Evolutionary conservation across 2,329 filamentous ascomycete genomes (phyloP), one percentile per base, ranked within the genome.

Genomic region (Arthrobotrys megalospora): DNA sequence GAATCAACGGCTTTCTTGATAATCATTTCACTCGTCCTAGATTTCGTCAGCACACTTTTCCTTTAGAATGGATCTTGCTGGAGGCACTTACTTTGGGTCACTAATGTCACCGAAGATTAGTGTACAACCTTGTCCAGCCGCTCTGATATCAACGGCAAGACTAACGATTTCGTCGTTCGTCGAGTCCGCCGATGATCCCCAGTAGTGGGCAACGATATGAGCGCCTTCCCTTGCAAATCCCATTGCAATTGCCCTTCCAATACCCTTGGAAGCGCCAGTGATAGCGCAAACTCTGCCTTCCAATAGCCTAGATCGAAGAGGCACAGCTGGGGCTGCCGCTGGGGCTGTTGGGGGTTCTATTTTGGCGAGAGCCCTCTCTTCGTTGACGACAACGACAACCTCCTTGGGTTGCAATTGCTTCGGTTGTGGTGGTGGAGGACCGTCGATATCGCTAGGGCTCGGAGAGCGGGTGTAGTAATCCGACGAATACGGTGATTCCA

Each of bases 221-320:
- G 88, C 90, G 38, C 90, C 91, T 79, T 91, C 87, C 67, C 83
- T 82, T 12, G 91, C 89, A 82, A 94, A 92, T 11, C 88, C 87
- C 48, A 86, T 84, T 8, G 91, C 91, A 67, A 94, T 91, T 63
- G 90, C 89, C 53, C 87, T 86, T 52, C 92, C 92, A 80, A 94
- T 93, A 70, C 90, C 89, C 19, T 91, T 89, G 48, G 90, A 91
- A 21, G 88, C 91, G 62, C 92, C 92, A 1, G 91, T 92, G 53
- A 94, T 87, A 82, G 92, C 86, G 65, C 79, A 80, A 16, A 82
- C 79, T 65, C 82, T 80, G 12, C 80, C 81, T 55, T 82, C 81
- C n/a, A 82, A 66, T 28, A 82, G 48, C 6, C 81, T 77, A 10
- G 80, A 80, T 2, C 80, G 53, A n/a, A 81, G 50, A 16, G 81